Percentiles rank a stretch among this genome's conserved stretches.
Conservation (phyloP, 495 filamentous ascomycete genomes). For the Aspergillus carlsbadensis region DNA sequence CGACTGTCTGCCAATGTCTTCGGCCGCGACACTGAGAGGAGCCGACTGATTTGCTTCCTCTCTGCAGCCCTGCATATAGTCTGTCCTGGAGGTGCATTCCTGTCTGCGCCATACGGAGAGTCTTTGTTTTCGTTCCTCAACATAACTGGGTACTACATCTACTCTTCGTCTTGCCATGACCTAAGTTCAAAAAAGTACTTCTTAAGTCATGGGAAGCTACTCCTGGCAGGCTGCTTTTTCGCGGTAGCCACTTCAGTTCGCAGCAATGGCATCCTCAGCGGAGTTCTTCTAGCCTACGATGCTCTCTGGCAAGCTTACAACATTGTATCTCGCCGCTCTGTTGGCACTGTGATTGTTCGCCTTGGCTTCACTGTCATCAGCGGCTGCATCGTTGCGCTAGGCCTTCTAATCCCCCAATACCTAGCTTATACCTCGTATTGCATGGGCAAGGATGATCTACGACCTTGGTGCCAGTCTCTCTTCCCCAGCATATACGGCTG, state of each 20-base stretch:
- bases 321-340: conserved; percentile 30
- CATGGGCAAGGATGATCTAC: conserved; percentile 27
- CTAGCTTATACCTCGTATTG: conserved; percentile 78
- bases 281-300: conserved; percentile 67
- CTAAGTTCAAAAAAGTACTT: conserved; percentile 18
- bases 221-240: conserved; percentile 67
- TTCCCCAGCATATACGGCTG: conserved; percentile 87
- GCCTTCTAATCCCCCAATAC: conserved; percentile 69
- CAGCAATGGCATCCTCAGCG: conserved; percentile 86
- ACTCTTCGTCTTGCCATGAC: conserved; percentile 54
- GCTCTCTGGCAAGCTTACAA: conserved; percentile 32
- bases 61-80: conserved; percentile 75
- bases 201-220: conserved; percentile 44
- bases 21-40: conserved; percentile 23
- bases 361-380: conserved; percentile 57
- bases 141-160: conserved; percentile 70
- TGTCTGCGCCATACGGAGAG: conserved; percentile 86
- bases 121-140: conserved; percentile 75
- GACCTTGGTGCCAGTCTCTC: conserved; percentile 71
- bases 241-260: conserved; percentile 72
- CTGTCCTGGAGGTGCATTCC: conserved; percentile 84
- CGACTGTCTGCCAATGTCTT: conserved; percentile 45
- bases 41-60: conserved; percentile 57
- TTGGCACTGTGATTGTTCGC: conserved; percentile 34
- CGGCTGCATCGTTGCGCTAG: conserved; percentile 64